Evolutionary conservation across 257 asterid genomes (phyloP), one percentile per base, ranked within the genome.

Genomic region (Solanum bulbocastanum): DNA sequence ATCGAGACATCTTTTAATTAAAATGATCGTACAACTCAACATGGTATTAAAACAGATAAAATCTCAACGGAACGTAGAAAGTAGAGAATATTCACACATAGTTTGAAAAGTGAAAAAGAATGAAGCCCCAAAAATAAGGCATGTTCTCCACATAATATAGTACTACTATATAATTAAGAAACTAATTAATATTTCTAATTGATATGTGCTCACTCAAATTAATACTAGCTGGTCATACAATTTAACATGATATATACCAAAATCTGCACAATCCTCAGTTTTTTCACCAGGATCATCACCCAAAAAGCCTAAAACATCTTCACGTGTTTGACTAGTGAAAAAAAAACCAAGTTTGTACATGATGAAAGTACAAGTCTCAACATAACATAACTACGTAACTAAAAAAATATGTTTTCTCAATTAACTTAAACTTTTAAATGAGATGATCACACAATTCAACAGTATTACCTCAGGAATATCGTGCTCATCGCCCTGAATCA

Each of bases 391-490:
- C 20, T 20, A 32, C 3, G 13, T 33, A 73, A 73, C 5, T 22
- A 46, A 74, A 22, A 30, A 5, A 0, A 13, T 40, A 4, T 5
- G 0, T 40, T 44, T 27, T 27, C 0, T 16, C 3, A 0, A 5
- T 15, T 0, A 46, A 2, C 5, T 13, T 3, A 76, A 23, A n/a
- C 5, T 46, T 8, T 30, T 9, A 27, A 1, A 44, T 79, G 4
- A 8, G 16, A 79, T 44, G 2, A 9, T 79, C 10, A 16, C 18
- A 44, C 15, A 37, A 74, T 22, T 37, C 6, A 22, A 2, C 11
- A 2, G 0, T 16, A 16, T 16, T 81, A 81, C 98, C 69, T 87
- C 92, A 85, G 97, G 96, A 71, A 94, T 46, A 0, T 94, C 95
- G 0, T 6, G 22, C 68, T 93, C 98, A 5, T 94, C 95, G 1